These are phyloP conservation scores for Lenzites betulinus DNA, from an alignment of 768 basidiomycete species.

Conservation along the genomic window DNA sequence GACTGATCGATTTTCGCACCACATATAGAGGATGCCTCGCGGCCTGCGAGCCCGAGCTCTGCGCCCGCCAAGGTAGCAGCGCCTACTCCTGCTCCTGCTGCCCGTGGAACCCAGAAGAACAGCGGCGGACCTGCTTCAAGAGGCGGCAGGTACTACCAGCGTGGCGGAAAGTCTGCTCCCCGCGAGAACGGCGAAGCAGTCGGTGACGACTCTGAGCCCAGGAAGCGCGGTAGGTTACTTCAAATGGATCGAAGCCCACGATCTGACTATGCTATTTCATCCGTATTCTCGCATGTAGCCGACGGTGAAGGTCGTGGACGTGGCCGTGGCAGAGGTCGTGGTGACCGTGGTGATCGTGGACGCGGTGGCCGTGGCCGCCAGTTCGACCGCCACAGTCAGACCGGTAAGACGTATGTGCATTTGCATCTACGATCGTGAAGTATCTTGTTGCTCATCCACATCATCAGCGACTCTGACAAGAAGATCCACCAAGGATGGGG, in stretches of 20 bases:
- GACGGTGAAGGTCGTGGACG: slow-evolving; percentile 47
- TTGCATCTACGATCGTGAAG: background rate
- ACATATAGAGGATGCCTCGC: slow-evolving; percentile 45
- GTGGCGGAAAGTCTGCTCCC: slow-evolving; percentile 55
- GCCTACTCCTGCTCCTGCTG: slow-evolving; percentile 35
- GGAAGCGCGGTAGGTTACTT: slow-evolving; percentile 27
- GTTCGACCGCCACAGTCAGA: slow-evolving; percentile 85
- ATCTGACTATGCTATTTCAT: background rate
- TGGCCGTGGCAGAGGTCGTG: slow-evolving; percentile 29
- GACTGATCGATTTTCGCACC: background rate
- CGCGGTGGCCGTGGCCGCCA: slow-evolving; percentile 68
- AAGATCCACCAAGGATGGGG: slow-evolving; percentile 96
- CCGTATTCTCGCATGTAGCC: slow-evolving; percentile 23
- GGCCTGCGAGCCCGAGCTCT: slow-evolving; percentile 40
- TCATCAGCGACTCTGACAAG: slow-evolving; percentile 86
- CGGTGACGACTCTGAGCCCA: slow-evolving; percentile 41
- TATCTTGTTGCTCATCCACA: background rate
- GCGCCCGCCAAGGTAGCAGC: slow-evolving; percentile 33
- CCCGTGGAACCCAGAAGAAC: slow-evolving; percentile 46
- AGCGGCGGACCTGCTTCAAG: slow-evolving; percentile 63
- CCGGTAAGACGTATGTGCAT: slow-evolving; percentile 72
- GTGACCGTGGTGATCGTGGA: slow-evolving; percentile 48
- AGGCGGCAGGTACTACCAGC: slow-evolving; percentile 68
- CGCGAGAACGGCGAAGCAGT: slow-evolving; percentile 34
- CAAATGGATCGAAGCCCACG: background rate